Evolutionary conservation across 2,329 filamentous ascomycete genomes (phyloP).

Genomic region (Colletotrichum echinochloae): DNA sequence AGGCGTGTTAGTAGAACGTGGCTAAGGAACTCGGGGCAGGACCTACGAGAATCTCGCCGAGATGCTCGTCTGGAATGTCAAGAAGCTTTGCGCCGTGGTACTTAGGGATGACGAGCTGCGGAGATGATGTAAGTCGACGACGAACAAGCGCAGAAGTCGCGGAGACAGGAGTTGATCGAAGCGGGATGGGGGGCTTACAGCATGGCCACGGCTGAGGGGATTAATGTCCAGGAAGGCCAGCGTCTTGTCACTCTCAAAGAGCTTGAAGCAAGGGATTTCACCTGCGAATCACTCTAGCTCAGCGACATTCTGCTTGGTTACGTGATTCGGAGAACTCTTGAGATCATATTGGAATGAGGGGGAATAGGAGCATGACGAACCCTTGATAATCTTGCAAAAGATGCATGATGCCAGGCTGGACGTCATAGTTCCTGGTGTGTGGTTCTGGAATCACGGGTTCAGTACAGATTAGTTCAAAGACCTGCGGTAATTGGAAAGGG

Average conservation of each 20-base stretch:
- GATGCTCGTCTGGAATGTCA: slow-evolving; percentile 91
- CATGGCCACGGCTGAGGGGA: slow-evolving; percentile 88
- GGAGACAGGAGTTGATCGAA: neutral
- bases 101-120: slow-evolving; percentile 94
- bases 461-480: neutral
- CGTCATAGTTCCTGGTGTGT: slow-evolving; percentile 43
- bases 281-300: slow-evolving; percentile 62
- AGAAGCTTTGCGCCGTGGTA: slow-evolving; percentile 90
- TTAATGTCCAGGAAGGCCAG: slow-evolving; percentile 97
- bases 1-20: neutral
- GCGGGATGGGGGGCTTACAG: slow-evolving; percentile 74
- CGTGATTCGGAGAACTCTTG: slow-evolving; percentile 26
- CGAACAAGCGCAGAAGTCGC: neutral
- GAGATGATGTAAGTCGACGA: slow-evolving; percentile 20
- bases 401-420: slow-evolving; percentile 78
- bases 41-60: slow-evolving; percentile 82
- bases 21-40: neutral
- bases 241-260: slow-evolving; percentile 93
- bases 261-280: slow-evolving; percentile 96
- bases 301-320: slow-evolving; percentile 1
- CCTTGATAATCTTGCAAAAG: slow-evolving; percentile 99
- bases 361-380: slow-evolving; percentile 53
- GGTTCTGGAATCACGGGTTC: neutral
- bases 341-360: slow-evolving; percentile 4
- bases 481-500: neutral